Conservation (phyloP, 371 early-diverging fungal species). For the Rhizomucor miehei region DNA sequence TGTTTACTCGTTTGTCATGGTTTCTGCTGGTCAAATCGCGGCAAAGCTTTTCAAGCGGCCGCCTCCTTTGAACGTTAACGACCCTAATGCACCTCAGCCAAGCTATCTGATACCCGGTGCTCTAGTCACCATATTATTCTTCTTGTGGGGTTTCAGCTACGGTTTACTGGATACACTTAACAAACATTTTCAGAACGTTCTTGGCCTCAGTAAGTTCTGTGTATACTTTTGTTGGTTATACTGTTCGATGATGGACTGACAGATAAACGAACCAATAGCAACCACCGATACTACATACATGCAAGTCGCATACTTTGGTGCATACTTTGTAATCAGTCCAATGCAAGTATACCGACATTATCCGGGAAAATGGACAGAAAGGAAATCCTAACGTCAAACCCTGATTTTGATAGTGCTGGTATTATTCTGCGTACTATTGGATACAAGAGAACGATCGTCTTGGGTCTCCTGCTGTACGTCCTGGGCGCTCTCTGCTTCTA, state of each 20-base stretch:
- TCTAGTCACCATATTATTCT: conserved; percentile 41
- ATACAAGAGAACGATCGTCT: conserved; percentile 42
- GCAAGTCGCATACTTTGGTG: conserved; percentile 53
- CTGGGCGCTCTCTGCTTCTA: conserved; percentile 47
- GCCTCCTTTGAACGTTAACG: no score
- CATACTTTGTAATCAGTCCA: conserved; percentile 43
- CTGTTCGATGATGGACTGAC: background rate
- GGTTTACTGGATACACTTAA: conserved; percentile 46
- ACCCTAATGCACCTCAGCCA: no score
- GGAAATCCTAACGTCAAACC: background rate
- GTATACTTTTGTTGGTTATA: background rate
- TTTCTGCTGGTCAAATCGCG: no score
- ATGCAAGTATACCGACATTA: conserved; percentile 43
- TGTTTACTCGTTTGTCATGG: no score
- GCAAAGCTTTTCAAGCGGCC: no score
- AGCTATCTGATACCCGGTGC: conserved; percentile 32
- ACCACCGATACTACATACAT: conserved; percentile 45
- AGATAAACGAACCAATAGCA: conserved; percentile 14
- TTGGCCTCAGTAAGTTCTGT: conserved; percentile 36
- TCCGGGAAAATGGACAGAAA: no score
- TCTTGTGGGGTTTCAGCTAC: conserved; percentile 51
- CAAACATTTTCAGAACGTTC: conserved; percentile 41
- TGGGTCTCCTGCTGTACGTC: conserved; percentile 42
- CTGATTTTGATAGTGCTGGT: conserved; percentile 29
- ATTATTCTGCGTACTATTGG: conserved; percentile 36